Percentiles rank a stretch among this genome's conserved stretches.
Conservation (phyloP, 441 rosid genomes). For the Caryocar brasiliense region DNA sequence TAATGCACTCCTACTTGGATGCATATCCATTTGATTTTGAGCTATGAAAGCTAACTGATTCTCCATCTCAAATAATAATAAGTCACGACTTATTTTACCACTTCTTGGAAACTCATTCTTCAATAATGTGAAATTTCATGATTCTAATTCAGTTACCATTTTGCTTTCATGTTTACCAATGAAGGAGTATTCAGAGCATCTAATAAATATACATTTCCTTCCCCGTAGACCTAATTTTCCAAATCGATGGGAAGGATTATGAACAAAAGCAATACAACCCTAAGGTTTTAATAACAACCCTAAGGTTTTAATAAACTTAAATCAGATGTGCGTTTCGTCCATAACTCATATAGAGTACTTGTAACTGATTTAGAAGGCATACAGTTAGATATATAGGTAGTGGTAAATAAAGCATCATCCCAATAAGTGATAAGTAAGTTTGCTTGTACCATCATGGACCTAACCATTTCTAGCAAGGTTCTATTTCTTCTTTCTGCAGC, state of each 20-base stretch:
- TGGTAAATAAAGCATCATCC: not conserved
- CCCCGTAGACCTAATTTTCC: not conserved
- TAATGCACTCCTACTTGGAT: no score
- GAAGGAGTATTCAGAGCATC: not conserved
- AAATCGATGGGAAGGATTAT: not conserved
- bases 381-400: not conserved
- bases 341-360: not conserved
- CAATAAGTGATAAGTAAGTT: not conserved
- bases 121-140: not conserved
- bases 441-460: no score
- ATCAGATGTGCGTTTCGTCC: not conserved
- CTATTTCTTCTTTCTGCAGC: no score
- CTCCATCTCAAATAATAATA: not conserved
- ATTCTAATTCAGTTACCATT: not conserved
- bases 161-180: not conserved
- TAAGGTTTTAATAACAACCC: no score
- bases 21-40: not conserved
- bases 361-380: not conserved
- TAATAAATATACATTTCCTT: not conserved
- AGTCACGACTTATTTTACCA: not conserved
- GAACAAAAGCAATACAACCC: not conserved
- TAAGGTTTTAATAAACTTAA: not conserved
- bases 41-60: not conserved
- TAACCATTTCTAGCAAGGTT: no score
- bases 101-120: not conserved